A percentile compares a stretch with the other conserved stretches of the same genome.
Evolutionary conservation across 1,139 yeast genomes (phyloP).

Genomic region (Yamadazyma triangularis): DNA sequence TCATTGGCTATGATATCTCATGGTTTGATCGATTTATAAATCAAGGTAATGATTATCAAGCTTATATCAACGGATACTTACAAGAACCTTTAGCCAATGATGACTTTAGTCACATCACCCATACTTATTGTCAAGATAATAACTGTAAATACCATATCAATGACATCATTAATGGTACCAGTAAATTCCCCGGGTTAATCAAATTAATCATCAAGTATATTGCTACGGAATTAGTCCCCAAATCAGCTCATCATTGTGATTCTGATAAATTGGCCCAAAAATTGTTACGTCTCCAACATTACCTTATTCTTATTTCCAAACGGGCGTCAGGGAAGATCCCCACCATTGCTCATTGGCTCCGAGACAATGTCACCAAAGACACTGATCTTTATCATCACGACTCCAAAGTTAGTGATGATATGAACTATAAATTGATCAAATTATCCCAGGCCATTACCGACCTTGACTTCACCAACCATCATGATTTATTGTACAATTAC

Average conservation of each 20-base stretch:
- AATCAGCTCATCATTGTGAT: conserved; percentile 20
- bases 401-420: conserved; percentile 59
- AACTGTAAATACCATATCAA: conserved; percentile 43
- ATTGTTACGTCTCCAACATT: conserved; percentile 38
- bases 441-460: conserved; percentile 29
- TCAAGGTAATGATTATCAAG: conserved; percentile 33
- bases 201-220: conserved; percentile 31
- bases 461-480: conserved; percentile 18
- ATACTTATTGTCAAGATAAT: conserved; percentile 10
- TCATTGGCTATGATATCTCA: conserved; percentile 37
- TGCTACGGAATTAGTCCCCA: conserved; percentile 38
- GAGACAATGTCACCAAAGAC: conserved; percentile 59
- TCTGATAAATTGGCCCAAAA: conserved; percentile 19
- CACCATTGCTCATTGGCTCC: conserved; percentile 75
- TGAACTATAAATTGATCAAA: conserved; percentile 68
- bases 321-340: conserved; percentile 79
- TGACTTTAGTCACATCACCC: conserved; percentile 38
- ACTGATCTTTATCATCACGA: conserved; percentile 64
- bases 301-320: conserved; percentile 64
- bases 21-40: conserved; percentile 43
- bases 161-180: conserved; percentile 73
- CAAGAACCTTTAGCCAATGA: conserved; percentile 12
- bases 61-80: conserved; percentile 32
- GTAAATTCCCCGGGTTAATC: conserved; percentile 38
- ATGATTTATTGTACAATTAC: conserved; percentile 20